Conservation (phyloP, 2,329 filamentous ascomycete species). For the Acarospora socialis region DNA sequence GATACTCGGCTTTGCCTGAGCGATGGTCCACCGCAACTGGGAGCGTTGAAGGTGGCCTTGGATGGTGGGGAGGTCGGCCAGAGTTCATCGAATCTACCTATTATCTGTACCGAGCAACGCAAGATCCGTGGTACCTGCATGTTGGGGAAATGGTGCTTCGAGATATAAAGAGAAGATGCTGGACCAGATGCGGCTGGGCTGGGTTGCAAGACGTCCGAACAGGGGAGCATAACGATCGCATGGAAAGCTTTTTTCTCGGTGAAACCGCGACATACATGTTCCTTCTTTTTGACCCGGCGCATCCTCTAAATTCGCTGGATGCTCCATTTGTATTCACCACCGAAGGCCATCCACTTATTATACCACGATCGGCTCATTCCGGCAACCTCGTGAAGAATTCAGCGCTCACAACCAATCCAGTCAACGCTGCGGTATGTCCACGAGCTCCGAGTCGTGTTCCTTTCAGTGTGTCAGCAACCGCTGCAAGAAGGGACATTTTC, state of each 20-base stretch:
- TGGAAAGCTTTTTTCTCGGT: conserved; percentile 97
- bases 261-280: conserved; percentile 96
- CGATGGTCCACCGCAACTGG: conserved; percentile 80
- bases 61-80: conserved; percentile 90
- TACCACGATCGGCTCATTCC: conserved; percentile 48
- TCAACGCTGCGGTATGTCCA: conserved; percentile 49
- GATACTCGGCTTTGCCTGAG: conserved; percentile 87
- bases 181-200: conserved; percentile 85
- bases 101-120: conserved; percentile 84
- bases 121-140: conserved; percentile 91
- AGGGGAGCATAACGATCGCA: conserved; percentile 79
- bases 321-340: conserved; percentile 87
- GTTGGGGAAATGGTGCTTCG: conserved; percentile 89
- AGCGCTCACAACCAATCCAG: conserved; percentile 9
- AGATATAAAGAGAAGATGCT: conserved; percentile 78
- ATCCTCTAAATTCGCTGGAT: conserved; percentile 78
- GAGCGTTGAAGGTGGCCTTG: conserved; percentile 69
- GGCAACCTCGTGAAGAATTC: too few species aligned
- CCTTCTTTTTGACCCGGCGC: conserved; percentile 70
- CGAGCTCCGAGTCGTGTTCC: conserved; percentile 43
- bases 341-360: conserved; percentile 82
- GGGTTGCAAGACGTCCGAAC: conserved; percentile 69
- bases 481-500: conserved; percentile 68
- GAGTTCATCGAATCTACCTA: conserved; percentile 97
- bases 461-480: conserved; percentile 64